Conservation (phyloP, 306 rosid genomes). For the Alnus rubra region DNA sequence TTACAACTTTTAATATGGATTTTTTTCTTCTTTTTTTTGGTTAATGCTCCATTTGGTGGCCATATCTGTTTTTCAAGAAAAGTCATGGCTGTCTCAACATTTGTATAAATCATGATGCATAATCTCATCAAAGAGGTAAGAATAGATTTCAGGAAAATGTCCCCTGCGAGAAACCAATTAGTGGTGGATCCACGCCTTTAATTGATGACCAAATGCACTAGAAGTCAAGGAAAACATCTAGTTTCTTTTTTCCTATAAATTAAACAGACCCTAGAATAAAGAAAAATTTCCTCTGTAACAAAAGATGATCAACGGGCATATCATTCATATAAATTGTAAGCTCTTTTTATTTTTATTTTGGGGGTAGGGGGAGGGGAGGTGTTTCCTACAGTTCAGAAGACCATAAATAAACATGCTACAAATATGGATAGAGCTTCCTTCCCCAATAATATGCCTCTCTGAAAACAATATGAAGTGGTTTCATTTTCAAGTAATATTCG, state of each 20-base stretch:
- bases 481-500: not conserved
- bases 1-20: not conserved
- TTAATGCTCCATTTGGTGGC: not conserved
- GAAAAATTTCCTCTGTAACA: not conserved
- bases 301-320: too few relatives aligned
- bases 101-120: not conserved
- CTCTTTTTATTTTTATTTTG: too few relatives aligned
- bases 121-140: not conserved
- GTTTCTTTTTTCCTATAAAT: not conserved
- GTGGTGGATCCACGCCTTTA: not conserved
- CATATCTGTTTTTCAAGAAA: not conserved
- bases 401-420: too few relatives aligned
- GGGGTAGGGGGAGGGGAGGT: not conserved
- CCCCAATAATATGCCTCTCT: not conserved
- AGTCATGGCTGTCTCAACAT: not conserved
- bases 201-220: not conserved
- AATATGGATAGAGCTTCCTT: too few relatives aligned
- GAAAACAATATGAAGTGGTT: too few relatives aligned
- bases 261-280: not conserved
- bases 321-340: too few relatives aligned
- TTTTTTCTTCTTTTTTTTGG: too few relatives aligned
- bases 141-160: not conserved
- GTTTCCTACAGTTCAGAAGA: too few relatives aligned
- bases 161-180: not conserved
- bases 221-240: not conserved